Conservation (phyloP, 129 eudicot genomes). For the Kitagawia praeruptora region DNA sequence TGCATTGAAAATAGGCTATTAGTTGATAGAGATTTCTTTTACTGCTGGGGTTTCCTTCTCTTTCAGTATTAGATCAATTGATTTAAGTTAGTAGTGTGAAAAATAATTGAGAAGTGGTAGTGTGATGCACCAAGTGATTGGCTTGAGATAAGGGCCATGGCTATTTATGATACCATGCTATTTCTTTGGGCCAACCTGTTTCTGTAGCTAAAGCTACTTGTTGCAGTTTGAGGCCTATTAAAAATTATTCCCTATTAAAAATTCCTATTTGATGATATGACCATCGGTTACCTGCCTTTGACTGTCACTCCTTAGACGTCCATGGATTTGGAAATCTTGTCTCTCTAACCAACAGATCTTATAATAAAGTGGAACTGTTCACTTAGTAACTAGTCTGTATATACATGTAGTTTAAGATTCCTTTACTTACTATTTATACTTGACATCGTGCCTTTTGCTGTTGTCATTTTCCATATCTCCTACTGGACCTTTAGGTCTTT, state of each 20-base stretch:
- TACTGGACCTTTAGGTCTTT: not conserved
- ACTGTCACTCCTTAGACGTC: not conserved
- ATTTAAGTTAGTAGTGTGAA: not conserved
- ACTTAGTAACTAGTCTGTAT: not conserved
- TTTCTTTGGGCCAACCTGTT: not conserved
- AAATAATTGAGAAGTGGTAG: not conserved
- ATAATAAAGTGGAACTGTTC: not conserved
- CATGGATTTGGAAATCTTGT: not conserved
- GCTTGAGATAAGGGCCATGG: not conserved
- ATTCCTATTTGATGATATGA: not conserved
- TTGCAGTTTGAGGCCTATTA: not conserved
- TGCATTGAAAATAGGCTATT: not conserved
- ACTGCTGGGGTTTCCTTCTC: not conserved
- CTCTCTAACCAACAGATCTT: not conserved
- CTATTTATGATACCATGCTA: not conserved
- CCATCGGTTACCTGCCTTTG: not conserved
- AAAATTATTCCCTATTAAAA: not conserved
- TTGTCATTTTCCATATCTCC: not conserved
- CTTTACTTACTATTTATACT: not conserved
- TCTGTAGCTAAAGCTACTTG: constrained; percentile 3
- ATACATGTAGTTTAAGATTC: not conserved
- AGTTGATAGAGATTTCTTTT: not conserved
- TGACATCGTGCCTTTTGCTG: not conserved
- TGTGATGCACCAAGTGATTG: not conserved
- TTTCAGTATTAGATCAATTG: not conserved